A percentile compares a stretch with the other conserved stretches of the same genome.
Conservation (phyloP, 2,329 filamentous ascomycete species). For the Colletotrichum lentis region DNA sequence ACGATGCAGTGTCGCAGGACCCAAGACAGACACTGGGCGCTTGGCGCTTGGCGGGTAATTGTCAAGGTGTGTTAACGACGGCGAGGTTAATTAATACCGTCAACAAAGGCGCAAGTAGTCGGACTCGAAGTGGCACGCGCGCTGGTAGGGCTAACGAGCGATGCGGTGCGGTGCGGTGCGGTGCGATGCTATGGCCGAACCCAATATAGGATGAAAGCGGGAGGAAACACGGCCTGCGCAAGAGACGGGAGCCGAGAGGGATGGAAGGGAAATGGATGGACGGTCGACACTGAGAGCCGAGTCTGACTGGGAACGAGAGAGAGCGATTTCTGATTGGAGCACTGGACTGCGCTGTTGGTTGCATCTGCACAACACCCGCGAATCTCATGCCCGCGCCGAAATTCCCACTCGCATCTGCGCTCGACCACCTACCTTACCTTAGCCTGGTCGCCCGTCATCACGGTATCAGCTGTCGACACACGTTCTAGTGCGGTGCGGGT, state of each 20-base stretch:
- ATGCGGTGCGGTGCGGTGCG: background rate
- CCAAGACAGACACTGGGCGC: slow-evolving; percentile 14
- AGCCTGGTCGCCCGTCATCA: too few relatives aligned
- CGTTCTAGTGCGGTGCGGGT: background rate
- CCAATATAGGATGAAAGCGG: slow-evolving; percentile 21
- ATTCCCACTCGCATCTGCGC: slow-evolving; percentile 7
- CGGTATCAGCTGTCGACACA: background rate
- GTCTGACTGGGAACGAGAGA: slow-evolving; percentile 22
- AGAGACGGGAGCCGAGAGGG: slow-evolving; percentile 8
- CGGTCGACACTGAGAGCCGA: slow-evolving; percentile 10
- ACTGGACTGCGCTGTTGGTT: slow-evolving; percentile 13
- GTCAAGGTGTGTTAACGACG: slow-evolving; percentile 12
- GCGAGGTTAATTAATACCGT: background rate
- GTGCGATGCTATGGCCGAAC: slow-evolving; percentile 3
- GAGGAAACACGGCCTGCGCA: slow-evolving; percentile 9
- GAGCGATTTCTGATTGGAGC: slow-evolving; percentile 26
- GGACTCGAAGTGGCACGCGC: background rate
- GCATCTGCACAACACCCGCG: slow-evolving; percentile 11
- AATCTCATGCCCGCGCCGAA: background rate
- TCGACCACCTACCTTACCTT: too few relatives aligned
- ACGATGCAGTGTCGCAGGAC: slow-evolving; percentile 29
- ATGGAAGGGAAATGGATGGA: slow-evolving; percentile 20
- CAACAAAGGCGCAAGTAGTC: background rate
- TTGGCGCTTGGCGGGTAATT: slow-evolving; percentile 2
- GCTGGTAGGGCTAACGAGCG: slow-evolving; percentile 6